Conservation (phyloP, 768 basidiomycete genomes). For the Neoboletus subvelutipes region DNA sequence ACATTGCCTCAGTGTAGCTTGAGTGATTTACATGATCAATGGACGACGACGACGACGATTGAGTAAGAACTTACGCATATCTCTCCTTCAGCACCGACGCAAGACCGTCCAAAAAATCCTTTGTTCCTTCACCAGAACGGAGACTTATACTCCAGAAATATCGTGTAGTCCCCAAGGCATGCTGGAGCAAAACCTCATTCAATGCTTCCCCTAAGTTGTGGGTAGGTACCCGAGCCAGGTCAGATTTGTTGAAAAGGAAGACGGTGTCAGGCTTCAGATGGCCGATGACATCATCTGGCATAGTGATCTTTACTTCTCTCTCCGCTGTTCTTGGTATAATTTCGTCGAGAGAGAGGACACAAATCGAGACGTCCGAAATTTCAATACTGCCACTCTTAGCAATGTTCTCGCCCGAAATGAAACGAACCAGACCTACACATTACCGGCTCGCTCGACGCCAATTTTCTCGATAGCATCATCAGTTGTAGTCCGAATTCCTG, state of each 20-base stretch:
- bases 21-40: neutral
- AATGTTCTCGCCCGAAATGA: neutral
- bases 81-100: constrained; percentile 41
- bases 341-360: constrained; percentile 72
- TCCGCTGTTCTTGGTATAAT: constrained; percentile 15
- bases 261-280: constrained; percentile 59
- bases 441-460: constrained; percentile 71
- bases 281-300: constrained; percentile 48
- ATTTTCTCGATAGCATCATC: constrained; percentile 74
- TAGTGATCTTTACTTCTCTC: constrained; percentile 16
- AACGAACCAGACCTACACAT: constrained; percentile 49
- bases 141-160: constrained; percentile 65
- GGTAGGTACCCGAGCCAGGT: constrained; percentile 40
- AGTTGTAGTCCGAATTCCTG: constrained; percentile 69
- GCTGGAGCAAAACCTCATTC: constrained; percentile 12
- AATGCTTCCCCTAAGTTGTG: constrained; percentile 20
- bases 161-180: neutral
- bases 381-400: constrained; percentile 49
- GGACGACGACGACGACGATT: neutral
- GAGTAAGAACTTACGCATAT: constrained; percentile 19
- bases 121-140: constrained; percentile 53
- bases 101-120: constrained; percentile 60
- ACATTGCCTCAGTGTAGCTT: constrained; percentile 24
- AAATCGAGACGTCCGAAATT: constrained; percentile 70
- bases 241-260: constrained; percentile 79